A percentile compares a stretch with the other conserved stretches of the same genome.
Evolutionary conservation across 1,284 basidiomycete genomes (phyloP).

Genomic region (Trametes pubescens): DNA sequence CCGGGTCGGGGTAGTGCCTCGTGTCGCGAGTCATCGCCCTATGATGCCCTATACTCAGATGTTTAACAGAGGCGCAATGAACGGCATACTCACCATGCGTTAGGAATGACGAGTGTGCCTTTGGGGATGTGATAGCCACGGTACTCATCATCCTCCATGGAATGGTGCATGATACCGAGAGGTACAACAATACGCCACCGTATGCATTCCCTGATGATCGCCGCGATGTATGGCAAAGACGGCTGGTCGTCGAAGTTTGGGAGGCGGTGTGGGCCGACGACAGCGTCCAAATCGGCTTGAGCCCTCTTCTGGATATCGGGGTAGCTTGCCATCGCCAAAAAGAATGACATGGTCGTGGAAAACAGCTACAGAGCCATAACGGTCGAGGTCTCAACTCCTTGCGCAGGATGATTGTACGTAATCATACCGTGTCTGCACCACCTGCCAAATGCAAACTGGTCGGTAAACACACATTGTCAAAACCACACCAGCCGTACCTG

Average conservation of each 20-base stretch:
- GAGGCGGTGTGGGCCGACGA: conserved; percentile 33
- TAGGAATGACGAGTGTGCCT: conserved; percentile 31
- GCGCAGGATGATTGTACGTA: too few species aligned
- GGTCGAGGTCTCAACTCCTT: not conserved
- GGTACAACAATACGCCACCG: conserved; percentile 33
- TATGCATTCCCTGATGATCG: conserved; percentile 34
- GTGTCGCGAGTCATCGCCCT: conserved; percentile 23
- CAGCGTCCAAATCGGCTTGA: conserved; percentile 43
- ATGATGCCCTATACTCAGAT: not conserved
- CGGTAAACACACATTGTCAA: not conserved
- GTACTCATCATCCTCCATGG: conserved; percentile 28
- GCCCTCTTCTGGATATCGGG: conserved; percentile 43
- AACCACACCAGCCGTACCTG: not conserved
- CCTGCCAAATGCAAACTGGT: not conserved
- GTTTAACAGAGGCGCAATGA: not conserved
- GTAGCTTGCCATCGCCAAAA: conserved; percentile 45
- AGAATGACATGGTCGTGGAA: conserved; percentile 42
- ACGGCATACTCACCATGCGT: conserved; percentile 16
- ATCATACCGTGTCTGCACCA: conserved; percentile 13
- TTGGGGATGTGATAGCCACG: conserved; percentile 36
- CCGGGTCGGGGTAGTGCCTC: conserved; percentile 26
- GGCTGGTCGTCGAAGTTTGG: conserved; percentile 30
- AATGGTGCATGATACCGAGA: conserved; percentile 21
- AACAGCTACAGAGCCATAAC: conserved; percentile 12
- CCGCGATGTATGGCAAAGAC: conserved; percentile 29